Evolutionary conservation across 106 monocot genomes (phyloP), one percentile per base, ranked within the genome.

Genomic region (Apostasia ramifera): DNA sequence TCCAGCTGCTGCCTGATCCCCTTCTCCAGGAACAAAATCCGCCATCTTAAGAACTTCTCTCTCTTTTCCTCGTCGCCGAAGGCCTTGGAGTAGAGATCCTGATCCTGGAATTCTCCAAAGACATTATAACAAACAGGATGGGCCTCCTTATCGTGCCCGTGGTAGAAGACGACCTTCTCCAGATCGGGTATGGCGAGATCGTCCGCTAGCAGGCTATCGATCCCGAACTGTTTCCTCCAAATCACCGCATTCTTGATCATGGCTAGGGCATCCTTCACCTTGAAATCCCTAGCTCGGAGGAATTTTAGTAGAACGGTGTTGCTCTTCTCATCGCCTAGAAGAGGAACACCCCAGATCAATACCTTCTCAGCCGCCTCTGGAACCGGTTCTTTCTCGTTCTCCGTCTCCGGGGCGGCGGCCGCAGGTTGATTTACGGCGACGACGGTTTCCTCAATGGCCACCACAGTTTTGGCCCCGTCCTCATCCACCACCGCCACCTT

Each of bases 231-330:
- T 69, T 78, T 81, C 53, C 85, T 66, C 85, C 85, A 85, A 44
- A 81, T 42, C 4, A 85, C 71, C 4, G 85, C 66, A 70, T 74
- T 67, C 74, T 78, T 81, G 61, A 85, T 43, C 85, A 85, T 85
- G 46, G 81, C 61, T 57, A 26, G 26, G 26, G 26, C 0, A 26
- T 26, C 26, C 26, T 26, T 26, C 26, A 26, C 26, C 26, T 26
- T 26, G 26, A 26, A 26, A 26, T 26, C 26, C 26, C 26, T 26
- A 26, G 26, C 26, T 26, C 26, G 26, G 26, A 26, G 26, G 26
- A 26, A 26, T 26, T 26, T 26, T 26, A 26, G 26, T 26, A 26
- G 26, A 26, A 26, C 26, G 26, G 26, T 26, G 26, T 26, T 26
- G 26, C 26, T 26, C 26, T 26, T 26, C 26, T 26, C 26, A 26